Conservation (phyloP, 768 basidiomycete genomes). For the Auriculariales sp. region DNA sequence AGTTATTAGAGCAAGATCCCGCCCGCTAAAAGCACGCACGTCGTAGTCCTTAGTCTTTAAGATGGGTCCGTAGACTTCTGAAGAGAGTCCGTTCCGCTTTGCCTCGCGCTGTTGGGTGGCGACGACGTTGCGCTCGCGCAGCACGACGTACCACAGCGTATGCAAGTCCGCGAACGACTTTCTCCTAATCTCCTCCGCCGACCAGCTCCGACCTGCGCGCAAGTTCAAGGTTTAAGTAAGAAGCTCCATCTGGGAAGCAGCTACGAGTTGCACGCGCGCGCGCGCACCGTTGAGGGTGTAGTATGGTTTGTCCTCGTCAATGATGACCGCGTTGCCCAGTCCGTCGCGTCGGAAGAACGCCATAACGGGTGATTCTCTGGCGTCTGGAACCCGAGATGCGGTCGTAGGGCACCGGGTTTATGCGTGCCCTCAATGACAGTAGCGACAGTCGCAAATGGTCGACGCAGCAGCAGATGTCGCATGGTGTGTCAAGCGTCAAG, state of each 20-base stretch:
- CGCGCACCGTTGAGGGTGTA: background rate
- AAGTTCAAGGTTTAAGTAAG: background rate
- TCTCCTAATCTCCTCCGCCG: conserved; percentile 67
- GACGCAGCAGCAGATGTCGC: too few species aligned
- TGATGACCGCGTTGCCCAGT: background rate
- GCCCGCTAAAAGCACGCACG: conserved; percentile 1
- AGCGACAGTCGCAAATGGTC: too few species aligned
- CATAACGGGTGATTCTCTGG: background rate
- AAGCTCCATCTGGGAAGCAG: background rate
- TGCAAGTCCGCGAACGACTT: conserved; percentile 92
- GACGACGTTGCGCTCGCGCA: conserved; percentile 81
- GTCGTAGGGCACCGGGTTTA: background rate
- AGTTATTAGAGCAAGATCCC: background rate
- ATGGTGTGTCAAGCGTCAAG: too few species aligned
- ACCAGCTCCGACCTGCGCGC: conserved; percentile 68
- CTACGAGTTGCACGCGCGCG: background rate
- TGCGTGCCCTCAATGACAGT: background rate
- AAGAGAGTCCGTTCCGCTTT: conserved; percentile 48
- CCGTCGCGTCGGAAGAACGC: background rate
- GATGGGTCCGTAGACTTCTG: too few species aligned
- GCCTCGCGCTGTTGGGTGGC: conserved; percentile 76
- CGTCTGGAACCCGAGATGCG: background rate
- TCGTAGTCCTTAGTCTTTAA: conserved; percentile 4
- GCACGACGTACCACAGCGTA: conserved; percentile 82
- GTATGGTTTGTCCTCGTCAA: background rate